Evolutionary conservation across 2,329 filamentous ascomycete genomes (phyloP).

Genomic region (Emericellopsis cladophorae): DNA sequence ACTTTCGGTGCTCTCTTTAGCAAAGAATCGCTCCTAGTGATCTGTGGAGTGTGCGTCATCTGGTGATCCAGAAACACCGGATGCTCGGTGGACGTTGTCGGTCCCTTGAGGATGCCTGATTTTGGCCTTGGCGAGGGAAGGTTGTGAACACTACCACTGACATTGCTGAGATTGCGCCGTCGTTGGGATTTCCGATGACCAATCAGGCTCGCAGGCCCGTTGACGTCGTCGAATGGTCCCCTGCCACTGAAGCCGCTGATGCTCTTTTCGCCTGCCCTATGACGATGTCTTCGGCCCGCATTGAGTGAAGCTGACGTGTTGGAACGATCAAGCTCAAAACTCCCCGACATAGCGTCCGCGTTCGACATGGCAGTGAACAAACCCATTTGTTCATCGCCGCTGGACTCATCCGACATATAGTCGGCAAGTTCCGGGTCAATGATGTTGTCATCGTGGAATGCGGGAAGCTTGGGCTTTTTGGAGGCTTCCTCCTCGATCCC

Average conservation of each 20-base stretch:
- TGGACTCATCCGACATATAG: constrained; percentile 93
- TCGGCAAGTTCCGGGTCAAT: constrained; percentile 93
- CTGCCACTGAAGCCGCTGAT: constrained; percentile 58
- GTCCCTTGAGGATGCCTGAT: constrained; percentile 42
- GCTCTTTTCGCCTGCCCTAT: constrained; percentile 63
- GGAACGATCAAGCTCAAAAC: constrained; percentile 61
- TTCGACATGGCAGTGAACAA: constrained; percentile 68
- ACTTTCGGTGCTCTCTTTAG: constrained; percentile 57
- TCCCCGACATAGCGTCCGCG: constrained; percentile 49
- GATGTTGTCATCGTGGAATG: constrained; percentile 98
- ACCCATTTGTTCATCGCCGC: constrained; percentile 82
- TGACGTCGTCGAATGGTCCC: constrained; percentile 51
- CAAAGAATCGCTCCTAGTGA: constrained; percentile 75
- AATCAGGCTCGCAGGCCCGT: constrained; percentile 41
- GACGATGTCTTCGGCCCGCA: constrained; percentile 62
- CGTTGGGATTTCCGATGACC: constrained; percentile 50
- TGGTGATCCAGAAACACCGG: constrained; percentile 33
- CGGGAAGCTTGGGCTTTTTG: constrained; percentile 58
- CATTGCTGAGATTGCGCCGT: constrained; percentile 72
- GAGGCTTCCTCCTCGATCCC: constrained; percentile 52
- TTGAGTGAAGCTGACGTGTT: constrained; percentile 62
- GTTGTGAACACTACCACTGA: constrained; percentile 57
- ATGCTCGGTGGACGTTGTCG: constrained; percentile 38
- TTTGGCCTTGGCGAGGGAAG: constrained; percentile 60
- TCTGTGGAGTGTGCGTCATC: constrained; percentile 27